phyloP scores from a whole-genome alignment of 2,329 filamentous ascomycete species.

The Apiospora saccharicola region DNA sequence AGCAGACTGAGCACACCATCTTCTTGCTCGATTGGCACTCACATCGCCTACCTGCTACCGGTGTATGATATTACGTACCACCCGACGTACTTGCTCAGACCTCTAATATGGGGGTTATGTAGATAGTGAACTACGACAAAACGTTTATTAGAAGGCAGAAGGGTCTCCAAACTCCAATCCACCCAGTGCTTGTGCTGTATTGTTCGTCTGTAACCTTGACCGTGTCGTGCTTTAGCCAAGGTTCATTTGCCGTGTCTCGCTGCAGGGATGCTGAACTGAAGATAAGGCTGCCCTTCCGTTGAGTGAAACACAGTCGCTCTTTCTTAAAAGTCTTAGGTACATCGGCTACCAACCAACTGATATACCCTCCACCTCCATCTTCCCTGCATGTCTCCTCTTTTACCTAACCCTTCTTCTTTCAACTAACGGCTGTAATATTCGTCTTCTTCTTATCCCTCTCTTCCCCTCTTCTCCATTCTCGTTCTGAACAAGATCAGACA shows the following conservation, averaged over 20 bases:
- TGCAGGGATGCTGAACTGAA: conserved; percentile 15
- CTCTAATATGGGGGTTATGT: not conserved
- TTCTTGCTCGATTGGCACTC: not conserved
- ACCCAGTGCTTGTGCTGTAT: not conserved
- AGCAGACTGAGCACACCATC: conserved; percentile 12
- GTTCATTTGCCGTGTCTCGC: conserved; percentile 20
- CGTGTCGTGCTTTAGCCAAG: conserved; percentile 22
- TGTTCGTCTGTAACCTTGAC: conserved; percentile 18
- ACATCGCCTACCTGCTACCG: not conserved
- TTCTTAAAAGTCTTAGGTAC: conserved; percentile 1
- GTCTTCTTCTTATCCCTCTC: not conserved
- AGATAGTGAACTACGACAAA: not conserved
- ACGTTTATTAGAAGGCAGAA: not conserved
- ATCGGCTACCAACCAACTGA: not conserved
- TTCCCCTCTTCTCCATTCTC: not conserved
- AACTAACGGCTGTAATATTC: not conserved
- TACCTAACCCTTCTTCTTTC: not conserved
- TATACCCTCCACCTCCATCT: conserved; percentile 23
- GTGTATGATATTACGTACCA: conserved; percentile 4
- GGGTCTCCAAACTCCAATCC: not conserved
- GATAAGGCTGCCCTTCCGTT: conserved; percentile 7
- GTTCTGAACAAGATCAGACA: not conserved
- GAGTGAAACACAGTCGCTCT: conserved; percentile 15
- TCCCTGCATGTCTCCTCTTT: conserved; percentile 12
- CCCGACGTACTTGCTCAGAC: not conserved